Percentiles rank a stretch among this genome's conserved stretches.
These are phyloP conservation scores for Ceratobasidium papillatum DNA, from an alignment of 1,284 basidiomycete species.

Conservation along the genomic window DNA sequence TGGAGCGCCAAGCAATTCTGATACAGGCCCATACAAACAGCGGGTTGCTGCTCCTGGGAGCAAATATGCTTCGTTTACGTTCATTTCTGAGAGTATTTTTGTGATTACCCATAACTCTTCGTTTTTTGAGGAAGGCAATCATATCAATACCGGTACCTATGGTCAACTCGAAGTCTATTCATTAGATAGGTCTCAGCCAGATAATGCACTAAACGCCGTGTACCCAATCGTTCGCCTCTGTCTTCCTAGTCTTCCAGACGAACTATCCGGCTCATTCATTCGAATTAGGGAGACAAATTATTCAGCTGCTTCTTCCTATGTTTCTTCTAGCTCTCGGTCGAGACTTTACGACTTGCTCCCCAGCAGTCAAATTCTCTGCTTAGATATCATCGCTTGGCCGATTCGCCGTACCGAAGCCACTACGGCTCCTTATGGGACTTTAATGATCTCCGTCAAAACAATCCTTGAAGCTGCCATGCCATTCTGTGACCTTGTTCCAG, in stretches of 20 bases:
- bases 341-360: conserved; percentile 2
- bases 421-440: neutral
- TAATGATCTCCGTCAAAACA: neutral
- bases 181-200: neutral
- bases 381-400: conserved; percentile 1
- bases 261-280: neutral
- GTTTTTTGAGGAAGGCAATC: neutral
- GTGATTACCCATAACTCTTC: neutral
- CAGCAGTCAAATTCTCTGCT: neutral
- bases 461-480: neutral
- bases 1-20: neutral
- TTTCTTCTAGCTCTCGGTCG: neutral
- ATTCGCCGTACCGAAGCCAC: neutral
- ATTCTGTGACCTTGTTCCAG: neutral
- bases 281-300: neutral
- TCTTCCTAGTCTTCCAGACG: neutral
- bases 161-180: neutral
- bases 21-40: neutral
- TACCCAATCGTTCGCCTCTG: neutral
- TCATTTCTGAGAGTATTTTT: conserved; percentile 2
- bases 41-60: neutral
- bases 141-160: neutral
- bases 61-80: conserved; percentile 1
- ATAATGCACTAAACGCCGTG: neutral
- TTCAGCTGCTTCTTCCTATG: neutral